Conservation (phyloP, 179 eudicot species). For the Actinidia polygama region DNA sequence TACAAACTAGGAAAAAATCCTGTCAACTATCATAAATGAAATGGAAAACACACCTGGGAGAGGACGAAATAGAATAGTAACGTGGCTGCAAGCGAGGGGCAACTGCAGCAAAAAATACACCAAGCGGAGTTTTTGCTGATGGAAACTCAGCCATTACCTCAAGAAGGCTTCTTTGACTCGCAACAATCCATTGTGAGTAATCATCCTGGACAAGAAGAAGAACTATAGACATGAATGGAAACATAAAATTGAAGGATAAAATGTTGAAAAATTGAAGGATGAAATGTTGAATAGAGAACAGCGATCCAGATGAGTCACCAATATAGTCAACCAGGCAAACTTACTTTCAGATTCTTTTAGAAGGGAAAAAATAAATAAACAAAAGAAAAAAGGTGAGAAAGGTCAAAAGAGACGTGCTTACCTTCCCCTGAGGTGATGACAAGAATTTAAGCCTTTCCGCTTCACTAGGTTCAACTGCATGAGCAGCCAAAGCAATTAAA, state of each 20-base stretch:
- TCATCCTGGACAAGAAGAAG: slow-evolving; percentile 54
- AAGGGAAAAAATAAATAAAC: not conserved
- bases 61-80: slow-evolving; percentile 76
- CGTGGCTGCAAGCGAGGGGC: slow-evolving; percentile 79
- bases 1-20: not conserved
- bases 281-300: not conserved
- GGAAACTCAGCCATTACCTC: slow-evolving; percentile 76
- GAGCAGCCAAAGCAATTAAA: slow-evolving; percentile 78
- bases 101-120: slow-evolving; percentile 80
- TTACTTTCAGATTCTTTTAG: not conserved
- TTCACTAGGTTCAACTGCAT: slow-evolving; percentile 69
- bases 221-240: not conserved
- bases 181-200: slow-evolving; percentile 70
- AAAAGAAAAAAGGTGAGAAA: not conserved
- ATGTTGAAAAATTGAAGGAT: not conserved
- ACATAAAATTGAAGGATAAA: not conserved
- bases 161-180: slow-evolving; percentile 76
- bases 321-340: not conserved
- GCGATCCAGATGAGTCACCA: slow-evolving; percentile 4
- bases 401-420: slow-evolving; percentile 16
- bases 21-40: not conserved
- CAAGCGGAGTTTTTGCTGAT: slow-evolving; percentile 74
- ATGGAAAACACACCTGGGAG: slow-evolving; percentile 49
- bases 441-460: slow-evolving; percentile 65
- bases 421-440: slow-evolving; percentile 85